These are phyloP conservation scores for Chondrostereum purpureum DNA, from an alignment of 1,284 basidiomycete species.

Conservation along the genomic window DNA sequence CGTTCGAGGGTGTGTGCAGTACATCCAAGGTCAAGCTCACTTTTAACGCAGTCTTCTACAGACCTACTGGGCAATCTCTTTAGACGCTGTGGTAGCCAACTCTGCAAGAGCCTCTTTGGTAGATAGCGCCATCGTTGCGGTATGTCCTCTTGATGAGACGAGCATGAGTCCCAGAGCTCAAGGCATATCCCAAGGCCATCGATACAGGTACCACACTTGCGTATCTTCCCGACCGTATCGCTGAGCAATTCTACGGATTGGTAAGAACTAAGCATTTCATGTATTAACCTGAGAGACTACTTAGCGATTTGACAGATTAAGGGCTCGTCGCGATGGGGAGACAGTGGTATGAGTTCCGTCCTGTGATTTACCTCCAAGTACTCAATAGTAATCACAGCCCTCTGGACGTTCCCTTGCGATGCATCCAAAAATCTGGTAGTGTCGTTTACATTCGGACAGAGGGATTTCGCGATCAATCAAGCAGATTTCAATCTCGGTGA, in stretches of 20 bases:
- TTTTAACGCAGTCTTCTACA: no score
- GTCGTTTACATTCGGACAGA: conserved; percentile 48
- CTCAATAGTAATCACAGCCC: conserved; percentile 35
- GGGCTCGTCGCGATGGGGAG: conserved; percentile 33
- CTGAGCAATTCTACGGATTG: conserved; percentile 33
- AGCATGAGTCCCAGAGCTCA: no score
- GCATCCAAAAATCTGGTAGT: conserved; percentile 23
- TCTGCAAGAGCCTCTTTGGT: conserved; percentile 15
- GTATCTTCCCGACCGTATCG: conserved; percentile 38
- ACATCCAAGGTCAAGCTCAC: no score
- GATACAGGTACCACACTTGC: conserved; percentile 59
- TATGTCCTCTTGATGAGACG: no score
- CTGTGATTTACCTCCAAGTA: no score
- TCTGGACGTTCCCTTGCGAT: conserved; percentile 47
- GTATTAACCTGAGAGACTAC: no score
- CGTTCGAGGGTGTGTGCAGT: conserved; percentile 35
- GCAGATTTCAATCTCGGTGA: conserved; percentile 65
- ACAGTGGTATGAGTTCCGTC: no score
- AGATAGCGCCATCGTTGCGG: conserved; percentile 32
- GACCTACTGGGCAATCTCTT: conserved; percentile 51
- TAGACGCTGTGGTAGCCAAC: conserved; percentile 36
- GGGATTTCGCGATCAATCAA: conserved; percentile 42
- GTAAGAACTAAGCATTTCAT: no score
- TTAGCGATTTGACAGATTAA: conserved; percentile 6
- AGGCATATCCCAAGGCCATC: conserved; percentile 36